Evolutionary conservation across 306 rosid species (phyloP).

Genomic region (Ochetophila trinervis): DNA sequence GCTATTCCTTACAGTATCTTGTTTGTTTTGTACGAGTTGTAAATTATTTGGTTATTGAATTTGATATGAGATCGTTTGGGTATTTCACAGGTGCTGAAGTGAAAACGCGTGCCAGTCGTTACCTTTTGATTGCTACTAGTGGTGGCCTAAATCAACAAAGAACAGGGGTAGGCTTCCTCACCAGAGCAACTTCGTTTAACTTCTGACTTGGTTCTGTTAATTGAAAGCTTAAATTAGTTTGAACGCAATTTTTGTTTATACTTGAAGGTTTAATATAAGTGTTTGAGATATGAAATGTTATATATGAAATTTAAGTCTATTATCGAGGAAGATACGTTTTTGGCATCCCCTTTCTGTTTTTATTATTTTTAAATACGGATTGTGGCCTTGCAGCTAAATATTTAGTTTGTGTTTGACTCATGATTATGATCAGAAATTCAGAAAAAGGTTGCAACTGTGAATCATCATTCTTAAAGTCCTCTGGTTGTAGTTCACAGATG

Average conservation of each 20-base stretch:
- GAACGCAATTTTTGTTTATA: neutral
- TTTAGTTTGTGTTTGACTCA: neutral
- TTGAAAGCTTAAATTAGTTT: neutral
- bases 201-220: neutral
- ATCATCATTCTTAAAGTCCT: neutral
- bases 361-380: too few relatives aligned
- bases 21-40: neutral
- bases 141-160: conserved; percentile 98
- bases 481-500: neutral
- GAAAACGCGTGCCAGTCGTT: conserved; percentile 64
- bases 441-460: neutral
- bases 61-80: conserved; percentile 12
- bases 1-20: neutral
- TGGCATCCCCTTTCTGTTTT: too few relatives aligned
- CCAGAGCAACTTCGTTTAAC: neutral
- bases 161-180: conserved; percentile 69
- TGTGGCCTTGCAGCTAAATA: neutral
- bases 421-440: neutral
- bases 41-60: conserved; percentile 2
- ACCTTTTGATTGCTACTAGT: conserved; percentile 71
- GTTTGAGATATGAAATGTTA: too few relatives aligned
- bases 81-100: conserved; percentile 51
- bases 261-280: neutral
- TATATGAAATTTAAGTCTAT: too few relatives aligned
- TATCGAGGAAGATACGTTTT: too few relatives aligned